Evolutionary conservation across 345 rosid species (phyloP).

Genomic region (Bruguiera sexangula): DNA sequence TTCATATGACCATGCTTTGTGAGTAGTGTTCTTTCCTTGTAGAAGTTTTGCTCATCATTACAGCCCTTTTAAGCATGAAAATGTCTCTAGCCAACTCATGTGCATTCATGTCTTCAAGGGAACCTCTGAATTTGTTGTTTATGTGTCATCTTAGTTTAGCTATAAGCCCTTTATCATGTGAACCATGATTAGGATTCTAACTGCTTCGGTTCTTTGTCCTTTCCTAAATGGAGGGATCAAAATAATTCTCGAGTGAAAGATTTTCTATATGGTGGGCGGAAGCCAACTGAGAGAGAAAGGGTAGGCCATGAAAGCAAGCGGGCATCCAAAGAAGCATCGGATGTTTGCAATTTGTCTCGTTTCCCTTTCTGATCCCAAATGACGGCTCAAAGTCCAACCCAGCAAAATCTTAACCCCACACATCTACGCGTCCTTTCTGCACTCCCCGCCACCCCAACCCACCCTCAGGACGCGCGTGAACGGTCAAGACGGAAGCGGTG

Average conservation of each 20-base stretch:
- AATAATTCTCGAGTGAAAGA: no score
- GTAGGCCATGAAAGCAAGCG: not conserved
- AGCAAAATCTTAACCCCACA: not conserved
- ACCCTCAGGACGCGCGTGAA: not conserved
- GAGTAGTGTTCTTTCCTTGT: constrained; percentile 27
- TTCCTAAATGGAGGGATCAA: no score
- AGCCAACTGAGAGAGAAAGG: constrained; percentile 2
- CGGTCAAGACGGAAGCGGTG: no score
- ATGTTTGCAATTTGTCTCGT: not conserved
- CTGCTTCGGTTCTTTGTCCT: no score
- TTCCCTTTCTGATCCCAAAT: no score
- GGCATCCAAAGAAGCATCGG: not conserved
- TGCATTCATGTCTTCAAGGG: not conserved
- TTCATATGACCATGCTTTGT: constrained; percentile 98
- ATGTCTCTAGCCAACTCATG: not conserved
- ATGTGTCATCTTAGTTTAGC: not conserved
- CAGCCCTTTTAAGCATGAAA: not conserved
- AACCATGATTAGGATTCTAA: not conserved
- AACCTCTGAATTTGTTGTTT: not conserved
- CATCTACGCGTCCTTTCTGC: constrained; percentile 4
- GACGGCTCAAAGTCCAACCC: not conserved
- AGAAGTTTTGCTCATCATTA: not conserved
- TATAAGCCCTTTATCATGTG: not conserved
- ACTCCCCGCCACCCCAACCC: not conserved
- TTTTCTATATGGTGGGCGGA: not conserved